Base-by-base conservation (phyloP, 2,329 filamentous ascomycete species). In the Alternaria ethzedia region DNA sequence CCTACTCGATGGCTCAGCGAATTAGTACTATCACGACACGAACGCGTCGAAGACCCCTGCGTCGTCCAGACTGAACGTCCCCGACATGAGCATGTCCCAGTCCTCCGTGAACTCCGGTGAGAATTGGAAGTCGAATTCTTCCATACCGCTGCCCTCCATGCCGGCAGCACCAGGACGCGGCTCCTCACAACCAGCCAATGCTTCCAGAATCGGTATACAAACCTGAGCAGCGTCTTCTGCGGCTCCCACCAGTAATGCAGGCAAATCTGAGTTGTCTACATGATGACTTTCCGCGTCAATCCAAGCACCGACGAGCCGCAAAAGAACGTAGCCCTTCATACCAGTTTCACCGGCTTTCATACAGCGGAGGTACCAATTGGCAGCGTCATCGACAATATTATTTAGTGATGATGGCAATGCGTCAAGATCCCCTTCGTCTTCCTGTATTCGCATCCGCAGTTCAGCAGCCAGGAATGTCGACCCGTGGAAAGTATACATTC, bases 281-380 rank as follows among this genome's bases (percentile, higher is more conserved):
- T 63, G 41, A 25, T 54, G 57, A 46, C 64, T 68, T 15, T 73
- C 65, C 2, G 64, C 73, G n/a, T 73, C 61, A 6, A 72, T 73
- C 44, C 74, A 70, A 15, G 69, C 68, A 8, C 36, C 30, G 15
- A 76, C 25, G 11, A 77, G 50, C 26, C 57, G 57, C 21, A 70
- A 50, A 4, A 77, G 65, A 17, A 77, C 51, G 49, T 75, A 73
- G 8, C 73, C 75, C 30, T 78, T 78, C 15, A 75, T 63, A 47
- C 74, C 73, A 2, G 72, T 75, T 51, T 78, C 75, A 12, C 76
- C 76, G 17, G 70, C 74, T 54, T 72, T 65, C 7, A 77, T 69
- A 45, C 65, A 68, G 12, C 57, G 58, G 9, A 74, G 32, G 25
- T 65, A 65, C 67, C 71, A 72, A 15, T 51, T 49, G 17, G 70